Evolutionary conservation across 140 eudicot species (phyloP), one percentile per base, ranked within the genome.

Genomic region (Senecio squalidus): DNA sequence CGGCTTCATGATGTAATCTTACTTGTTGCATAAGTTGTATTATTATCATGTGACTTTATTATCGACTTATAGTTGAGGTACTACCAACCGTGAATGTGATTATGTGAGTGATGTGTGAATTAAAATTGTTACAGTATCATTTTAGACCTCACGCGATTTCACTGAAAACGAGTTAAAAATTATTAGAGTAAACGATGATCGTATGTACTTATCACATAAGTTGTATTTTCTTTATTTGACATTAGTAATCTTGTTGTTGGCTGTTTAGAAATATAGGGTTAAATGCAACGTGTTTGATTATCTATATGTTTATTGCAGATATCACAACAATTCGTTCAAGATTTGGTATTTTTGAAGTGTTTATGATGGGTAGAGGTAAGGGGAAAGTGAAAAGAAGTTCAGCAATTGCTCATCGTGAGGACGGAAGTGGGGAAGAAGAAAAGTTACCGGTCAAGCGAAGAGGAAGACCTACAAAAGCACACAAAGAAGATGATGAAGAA

Each of bases 401-500:
- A 4, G 14, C 6, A 26, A 21, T 67, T 8, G 64, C 76, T 15
- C 43, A 76, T 49, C 80, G 69, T 24, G 88, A 80, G 25, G 88
- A 85, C 9, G 89, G 74, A 44, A 85, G 88, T 38, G 97, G 83
- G 11, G 95, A 80, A 58, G 95, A 90, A 55, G 97, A 83, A 58
- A 90, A 83, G 60, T 16, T 72, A 22, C 94, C 83, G 0, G 76
- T 27, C 14, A 83, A 77, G 76, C 77, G 84, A 69, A 83, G 97
- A 76, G 97, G 97, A 66, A 81, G 97, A 69, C 95, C 97, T 39
- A 82, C 84, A 15, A 90, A 83, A 46, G 80, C 81, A 17, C 69
- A 67, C 17, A 90, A 86, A 73, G 82, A 86, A 70, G 95, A n/a
- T n/a, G n/a, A n/a, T n/a, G n/a, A 76, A 58, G 93, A 74, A 57